Conservation (phyloP, 192 early-diverging fungal genomes). For the Coemansia sp. region DNA sequence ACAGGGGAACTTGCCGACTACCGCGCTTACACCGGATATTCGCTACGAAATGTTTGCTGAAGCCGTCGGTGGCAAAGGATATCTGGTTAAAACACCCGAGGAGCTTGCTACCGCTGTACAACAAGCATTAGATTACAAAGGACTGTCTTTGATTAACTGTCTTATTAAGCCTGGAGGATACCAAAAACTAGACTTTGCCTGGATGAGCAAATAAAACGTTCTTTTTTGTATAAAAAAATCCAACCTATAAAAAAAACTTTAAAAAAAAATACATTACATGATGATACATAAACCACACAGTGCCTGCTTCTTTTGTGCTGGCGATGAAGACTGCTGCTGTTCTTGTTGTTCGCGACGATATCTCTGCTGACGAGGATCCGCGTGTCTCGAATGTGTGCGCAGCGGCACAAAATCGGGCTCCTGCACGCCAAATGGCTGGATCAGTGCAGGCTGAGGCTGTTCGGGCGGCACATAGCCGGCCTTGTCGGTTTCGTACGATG, state of each 20-base stretch:
- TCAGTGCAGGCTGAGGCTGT: neutral
- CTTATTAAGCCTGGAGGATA: slow-evolving; percentile 63
- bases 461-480: slow-evolving; percentile 3
- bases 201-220: slow-evolving; percentile 56
- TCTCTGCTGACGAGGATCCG: too few species aligned
- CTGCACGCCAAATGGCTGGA: neutral
- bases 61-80: slow-evolving; percentile 64
- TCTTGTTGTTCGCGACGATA: too few species aligned
- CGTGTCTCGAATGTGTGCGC: slow-evolving; percentile 1
- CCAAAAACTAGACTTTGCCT: slow-evolving; percentile 60
- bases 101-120: slow-evolving; percentile 58
- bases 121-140: slow-evolving; percentile 43
- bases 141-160: slow-evolving; percentile 66
- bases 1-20: slow-evolving; percentile 57
- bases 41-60: slow-evolving; percentile 70
- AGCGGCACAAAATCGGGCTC: neutral
- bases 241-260: too few species aligned
- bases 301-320: slow-evolving; percentile 16
- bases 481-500: neutral
- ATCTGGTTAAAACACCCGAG: slow-evolving; percentile 57
- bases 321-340: slow-evolving; percentile 6
- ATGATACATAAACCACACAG: slow-evolving; percentile 42
- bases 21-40: slow-evolving; percentile 63
- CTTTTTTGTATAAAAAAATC: too few species aligned
- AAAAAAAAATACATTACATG: slow-evolving; percentile 31